Evolutionary conservation across 2,329 filamentous ascomycete species (phyloP).

Genomic region (Fusarium drepaniforme): DNA sequence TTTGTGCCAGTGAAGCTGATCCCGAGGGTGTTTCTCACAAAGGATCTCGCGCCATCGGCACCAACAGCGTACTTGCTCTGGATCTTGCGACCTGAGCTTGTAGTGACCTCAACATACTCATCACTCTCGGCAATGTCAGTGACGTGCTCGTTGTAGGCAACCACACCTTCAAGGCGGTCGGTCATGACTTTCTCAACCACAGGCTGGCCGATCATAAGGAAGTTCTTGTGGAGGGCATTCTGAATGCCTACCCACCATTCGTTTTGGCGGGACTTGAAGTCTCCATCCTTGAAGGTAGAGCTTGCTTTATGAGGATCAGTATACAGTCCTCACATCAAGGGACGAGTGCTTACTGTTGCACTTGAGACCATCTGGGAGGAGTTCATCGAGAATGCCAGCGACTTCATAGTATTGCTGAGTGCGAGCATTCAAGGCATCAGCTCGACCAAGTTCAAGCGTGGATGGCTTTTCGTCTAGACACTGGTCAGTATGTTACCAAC

Average conservation of each 20-base stretch:
- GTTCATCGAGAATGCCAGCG: conserved; percentile 56
- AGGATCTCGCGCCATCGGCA: conserved; percentile 65
- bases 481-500: neutral
- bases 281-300: conserved; percentile 59
- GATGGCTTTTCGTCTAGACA: conserved; percentile 53
- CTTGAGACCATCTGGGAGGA: conserved; percentile 57
- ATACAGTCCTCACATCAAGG: neutral
- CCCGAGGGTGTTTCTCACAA: conserved; percentile 55
- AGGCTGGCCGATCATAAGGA: conserved; percentile 64
- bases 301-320: conserved; percentile 50
- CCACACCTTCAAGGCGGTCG: conserved; percentile 46
- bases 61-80: conserved; percentile 60
- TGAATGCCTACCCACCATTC: conserved; percentile 61
- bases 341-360: conserved; percentile 58
- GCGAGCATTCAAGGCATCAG: conserved; percentile 62
- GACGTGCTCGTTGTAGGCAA: conserved; percentile 55
- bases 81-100: conserved; percentile 48
- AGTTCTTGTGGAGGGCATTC: conserved; percentile 60
- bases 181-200: conserved; percentile 56
- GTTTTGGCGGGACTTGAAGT: conserved; percentile 61
- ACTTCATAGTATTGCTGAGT: conserved; percentile 62
- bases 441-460: conserved; percentile 56
- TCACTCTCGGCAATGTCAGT: conserved; percentile 67
- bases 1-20: conserved; percentile 60
- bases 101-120: conserved; percentile 57